phyloP scores from a whole-genome alignment of 1,284 basidiomycete genomes.

The Ceratobasidium sp. region DNA sequence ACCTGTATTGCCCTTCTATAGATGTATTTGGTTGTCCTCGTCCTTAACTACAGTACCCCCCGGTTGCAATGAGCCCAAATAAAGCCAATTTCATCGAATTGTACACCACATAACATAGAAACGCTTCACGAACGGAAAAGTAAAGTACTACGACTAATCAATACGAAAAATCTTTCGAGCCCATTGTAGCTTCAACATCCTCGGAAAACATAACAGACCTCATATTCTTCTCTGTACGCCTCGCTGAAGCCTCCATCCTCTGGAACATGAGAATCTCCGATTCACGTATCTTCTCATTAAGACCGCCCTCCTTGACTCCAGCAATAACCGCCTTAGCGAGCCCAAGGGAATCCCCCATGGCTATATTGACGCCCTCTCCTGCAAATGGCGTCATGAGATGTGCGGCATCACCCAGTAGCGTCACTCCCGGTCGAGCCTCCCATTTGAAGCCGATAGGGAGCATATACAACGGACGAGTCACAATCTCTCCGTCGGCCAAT shows the following conservation, averaged over 20 bases:
- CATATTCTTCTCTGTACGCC: conserved; percentile 23
- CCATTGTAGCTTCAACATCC: no score
- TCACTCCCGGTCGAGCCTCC: conserved; percentile 47
- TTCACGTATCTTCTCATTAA: conserved; percentile 13
- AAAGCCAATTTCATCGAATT: no score
- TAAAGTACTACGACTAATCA: neutral
- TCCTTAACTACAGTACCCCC: no score
- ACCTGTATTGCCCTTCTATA: no score
- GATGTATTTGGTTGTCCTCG: no score
- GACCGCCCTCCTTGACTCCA: conserved; percentile 33
- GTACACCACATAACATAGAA: no score
- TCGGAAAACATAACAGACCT: neutral
- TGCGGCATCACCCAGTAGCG: conserved; percentile 63
- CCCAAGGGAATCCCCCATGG: conserved; percentile 55
- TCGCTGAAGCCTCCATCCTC: conserved; percentile 1
- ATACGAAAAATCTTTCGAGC: neutral
- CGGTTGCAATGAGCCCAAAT: no score
- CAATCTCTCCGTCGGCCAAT: conserved; percentile 51
- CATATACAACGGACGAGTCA: conserved; percentile 52
- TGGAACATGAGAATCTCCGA: neutral
- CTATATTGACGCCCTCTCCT: conserved; percentile 63
- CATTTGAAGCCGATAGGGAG: conserved; percentile 51
- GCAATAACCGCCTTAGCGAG: conserved; percentile 54
- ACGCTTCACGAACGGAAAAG: no score
- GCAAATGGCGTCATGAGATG: conserved; percentile 65